A percentile compares a stretch with the other conserved stretches of the same genome.
phyloP scores from a whole-genome alignment of 352 stramenopile species.

The Globisporangium orthogonon region DNA sequence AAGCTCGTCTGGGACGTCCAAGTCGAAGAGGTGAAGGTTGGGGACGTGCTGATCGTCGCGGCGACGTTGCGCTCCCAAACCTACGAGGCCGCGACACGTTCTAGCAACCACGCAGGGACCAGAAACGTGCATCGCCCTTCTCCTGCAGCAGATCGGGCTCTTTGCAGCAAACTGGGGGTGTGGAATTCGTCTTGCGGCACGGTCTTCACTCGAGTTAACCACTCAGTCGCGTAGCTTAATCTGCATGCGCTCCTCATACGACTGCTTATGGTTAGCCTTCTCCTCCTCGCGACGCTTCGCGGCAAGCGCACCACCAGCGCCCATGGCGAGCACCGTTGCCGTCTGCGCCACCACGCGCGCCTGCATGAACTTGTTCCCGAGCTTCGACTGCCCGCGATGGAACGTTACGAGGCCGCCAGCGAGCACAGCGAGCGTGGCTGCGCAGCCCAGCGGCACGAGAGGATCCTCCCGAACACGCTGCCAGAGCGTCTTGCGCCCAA shows the following conservation, averaged over 20 bases:
- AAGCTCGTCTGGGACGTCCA: no score
- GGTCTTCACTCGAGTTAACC: no score
- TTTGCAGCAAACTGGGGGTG: not conserved
- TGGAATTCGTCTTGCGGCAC: no score
- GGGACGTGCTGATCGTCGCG: no score
- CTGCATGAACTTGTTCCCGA: conserved; percentile 83
- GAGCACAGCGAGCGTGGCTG: conserved; percentile 55
- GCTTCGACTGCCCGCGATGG: conserved; percentile 59
- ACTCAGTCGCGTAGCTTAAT: conserved; percentile 44
- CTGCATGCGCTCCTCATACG: conserved; percentile 68
- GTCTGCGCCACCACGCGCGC: conserved; percentile 66
- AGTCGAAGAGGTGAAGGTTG: no score
- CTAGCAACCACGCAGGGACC: no score
- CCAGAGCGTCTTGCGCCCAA: conserved; percentile 58
- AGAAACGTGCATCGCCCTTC: no score
- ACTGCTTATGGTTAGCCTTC: conserved; percentile 26
- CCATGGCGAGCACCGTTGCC: conserved; percentile 62
- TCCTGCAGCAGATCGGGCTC: no score
- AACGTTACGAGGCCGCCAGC: conserved; percentile 68
- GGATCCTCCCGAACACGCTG: conserved; percentile 64
- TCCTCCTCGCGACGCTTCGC: conserved; percentile 37
- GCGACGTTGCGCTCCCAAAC: no score
- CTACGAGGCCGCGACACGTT: no score
- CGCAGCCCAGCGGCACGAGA: conserved; percentile 67
- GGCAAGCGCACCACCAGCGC: conserved; percentile 34